phyloP scores from a whole-genome alignment of 2,329 filamentous ascomycete species.

The Xylaria sp. region DNA sequence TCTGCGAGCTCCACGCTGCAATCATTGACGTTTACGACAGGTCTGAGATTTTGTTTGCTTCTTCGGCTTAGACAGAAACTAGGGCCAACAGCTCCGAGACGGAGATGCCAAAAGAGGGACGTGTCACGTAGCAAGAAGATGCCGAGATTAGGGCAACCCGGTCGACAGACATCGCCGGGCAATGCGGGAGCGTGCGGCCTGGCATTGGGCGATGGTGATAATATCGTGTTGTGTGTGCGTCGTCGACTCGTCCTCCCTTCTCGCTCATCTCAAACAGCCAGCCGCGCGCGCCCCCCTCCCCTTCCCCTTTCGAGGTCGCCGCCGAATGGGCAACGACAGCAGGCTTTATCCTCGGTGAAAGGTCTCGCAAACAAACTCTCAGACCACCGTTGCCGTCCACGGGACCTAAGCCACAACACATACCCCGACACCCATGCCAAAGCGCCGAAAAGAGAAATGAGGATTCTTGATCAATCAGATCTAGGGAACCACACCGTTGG shows the following conservation, averaged over 20 bases:
- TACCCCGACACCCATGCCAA: too few species aligned
- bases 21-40: slow-evolving; percentile 9
- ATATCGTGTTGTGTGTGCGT: too few species aligned
- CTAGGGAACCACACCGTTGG: background rate
- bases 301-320: background rate
- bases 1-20: too few species aligned
- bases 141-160: background rate
- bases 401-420: too few species aligned
- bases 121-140: background rate
- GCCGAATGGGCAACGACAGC: background rate
- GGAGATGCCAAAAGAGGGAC: background rate
- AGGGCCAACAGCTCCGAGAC: background rate
- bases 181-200: background rate
- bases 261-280: too few species aligned
- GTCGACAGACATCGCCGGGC: background rate
- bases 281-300: too few species aligned
- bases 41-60: slow-evolving; percentile 14
- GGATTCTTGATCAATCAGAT: background rate
- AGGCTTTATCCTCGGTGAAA: background rate
- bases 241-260: too few species aligned
- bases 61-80: background rate
- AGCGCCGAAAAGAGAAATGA: background rate
- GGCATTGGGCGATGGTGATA: too few species aligned
- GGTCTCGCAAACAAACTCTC: background rate
- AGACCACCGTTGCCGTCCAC: too few species aligned